Evolutionary conservation across 2,329 filamentous ascomycete species (phyloP), one percentile per base, ranked within the genome.

Genomic region (Botryotinia convoluta): DNA sequence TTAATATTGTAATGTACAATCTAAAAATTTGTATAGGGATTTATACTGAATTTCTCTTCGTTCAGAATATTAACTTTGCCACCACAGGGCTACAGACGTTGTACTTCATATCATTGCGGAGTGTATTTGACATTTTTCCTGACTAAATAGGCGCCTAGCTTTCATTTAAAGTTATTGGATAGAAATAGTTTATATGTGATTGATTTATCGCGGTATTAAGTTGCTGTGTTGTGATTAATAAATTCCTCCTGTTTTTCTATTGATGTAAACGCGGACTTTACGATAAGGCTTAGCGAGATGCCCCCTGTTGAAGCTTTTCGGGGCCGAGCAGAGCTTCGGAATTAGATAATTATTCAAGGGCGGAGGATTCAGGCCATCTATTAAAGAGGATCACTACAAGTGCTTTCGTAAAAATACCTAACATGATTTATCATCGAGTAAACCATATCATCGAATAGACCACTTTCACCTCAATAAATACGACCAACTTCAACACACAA

Each of bases 141-240:
- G 2, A n/a, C 4, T 16, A 51, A 3, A 7, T 51, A 51, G 26
- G 26, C 26, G 12, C 6, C 26, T 51, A 51, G 12, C 26, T 6
- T n/a, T n/a, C 12, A 7, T n/a, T 16, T 6, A 3, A n/a, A 6
- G 5, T 51, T 51, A 3, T 6, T 51, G 26, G 2, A n/a, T 3
- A n/a, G 26, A n/a, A n/a, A 14, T 7, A 3, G 1, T 16, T n/a
- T 2, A 51, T n/a, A 6, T 3, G 12, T 16, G 2, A n/a, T n/a
- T 51, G 26, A 3, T 51, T n/a, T n/a, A 51, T 51, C 48, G 1
- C 26, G 10, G 26, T n/a, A 29, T 29, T 29, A 29, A 3, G n/a
- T 29, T 29, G 7, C 1, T n/a, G 12, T 14, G 14, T 54, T 29
- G 14, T 54, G n/a, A 18, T 29, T 54, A 29, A 29, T 8, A 29